Conservation (phyloP, 352 stramenopile species). For the Phytopythium vexans region DNA sequence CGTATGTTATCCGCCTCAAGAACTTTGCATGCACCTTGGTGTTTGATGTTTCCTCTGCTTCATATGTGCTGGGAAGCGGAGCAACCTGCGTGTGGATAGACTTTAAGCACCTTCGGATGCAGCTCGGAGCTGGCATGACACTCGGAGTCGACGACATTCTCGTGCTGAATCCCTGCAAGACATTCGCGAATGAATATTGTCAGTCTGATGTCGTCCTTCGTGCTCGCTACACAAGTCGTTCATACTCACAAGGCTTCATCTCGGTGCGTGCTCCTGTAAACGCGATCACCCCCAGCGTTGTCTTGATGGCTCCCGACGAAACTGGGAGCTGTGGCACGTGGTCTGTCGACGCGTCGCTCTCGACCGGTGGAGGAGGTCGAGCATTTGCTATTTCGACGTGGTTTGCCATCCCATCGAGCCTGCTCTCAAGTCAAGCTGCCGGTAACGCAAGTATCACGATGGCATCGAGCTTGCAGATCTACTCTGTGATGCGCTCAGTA, state of each 20-base stretch:
- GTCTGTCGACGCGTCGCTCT: constrained; percentile 47
- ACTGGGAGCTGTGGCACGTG: constrained; percentile 59
- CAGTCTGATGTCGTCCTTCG: constrained; percentile 42
- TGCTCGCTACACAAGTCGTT: constrained; percentile 43
- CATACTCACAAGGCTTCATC: constrained; percentile 52
- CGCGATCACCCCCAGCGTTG: constrained; percentile 33
- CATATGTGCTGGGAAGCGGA: constrained; percentile 35
- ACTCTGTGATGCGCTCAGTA: constrained; percentile 9
- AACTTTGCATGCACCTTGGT: constrained; percentile 49
- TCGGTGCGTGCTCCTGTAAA: constrained; percentile 20
- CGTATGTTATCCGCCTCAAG: constrained; percentile 33
- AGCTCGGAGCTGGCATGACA: constrained; percentile 39
- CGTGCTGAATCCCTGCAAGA: constrained; percentile 45
- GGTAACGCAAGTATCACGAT: background rate
- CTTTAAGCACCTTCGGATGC: constrained; percentile 42
- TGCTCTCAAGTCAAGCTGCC: constrained; percentile 2
- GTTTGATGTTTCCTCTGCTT: constrained; percentile 28
- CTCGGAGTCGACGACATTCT: constrained; percentile 39
- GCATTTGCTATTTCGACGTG: constrained; percentile 36
- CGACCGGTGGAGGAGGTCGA: constrained; percentile 46
- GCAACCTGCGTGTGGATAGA: constrained; percentile 55
- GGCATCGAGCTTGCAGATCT: background rate
- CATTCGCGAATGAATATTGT: constrained; percentile 45
- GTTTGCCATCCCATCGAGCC: constrained; percentile 32
- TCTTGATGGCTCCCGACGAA: constrained; percentile 51